Evolutionary conservation across 768 basidiomycete species (phyloP), one percentile per base, ranked within the genome.

Genomic region (Gyrodon lividus): DNA sequence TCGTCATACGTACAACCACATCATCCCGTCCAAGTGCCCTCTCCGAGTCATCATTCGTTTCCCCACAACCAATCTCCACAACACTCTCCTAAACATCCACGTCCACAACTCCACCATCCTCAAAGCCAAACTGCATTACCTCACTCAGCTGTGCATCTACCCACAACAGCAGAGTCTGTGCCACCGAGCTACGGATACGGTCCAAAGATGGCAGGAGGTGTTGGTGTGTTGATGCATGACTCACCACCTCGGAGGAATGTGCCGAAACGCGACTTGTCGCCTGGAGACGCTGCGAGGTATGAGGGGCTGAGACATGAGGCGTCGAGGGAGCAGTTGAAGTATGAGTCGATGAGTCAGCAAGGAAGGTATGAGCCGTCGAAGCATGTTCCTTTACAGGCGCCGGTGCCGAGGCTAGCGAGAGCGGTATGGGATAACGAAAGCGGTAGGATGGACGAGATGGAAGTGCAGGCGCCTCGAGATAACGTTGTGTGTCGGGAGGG

Each of bases 131-230:
- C 51, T 10, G 2, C 19, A 19, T 35, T 48, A 30, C 19, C 39
- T 9, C 13, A 33, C 24, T 23, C 38, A 23, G 30, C 46, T 9
- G 23, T 22, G 19, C n/a, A 42, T 17, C 10, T 43, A 19, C 55
- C 57, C 28, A 10, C n/a, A 38, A 16, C 50, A 16, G 3, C 44
- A 23, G 50, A 46, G 8, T 2, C 33, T 46, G 51, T 61, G 56
- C 55, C 62, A 22, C 63, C 65, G 0, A 56, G 56, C 4, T 61
- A 56, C 47, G 48, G 51, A 12, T 23, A 54, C 24, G 63, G 59
- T 24, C 63, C 63, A 37, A 68, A 49, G 47, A 66, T 63, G 65
- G 63, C 63, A 6, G 66, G 66, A 2, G 66, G 66, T 17, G 56
- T 68, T 33, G 38, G 60, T 24, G 45, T 66, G 2, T 52, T 63